Conservation (phyloP, 768 basidiomycete genomes). For the Agrocybe praecox region DNA sequence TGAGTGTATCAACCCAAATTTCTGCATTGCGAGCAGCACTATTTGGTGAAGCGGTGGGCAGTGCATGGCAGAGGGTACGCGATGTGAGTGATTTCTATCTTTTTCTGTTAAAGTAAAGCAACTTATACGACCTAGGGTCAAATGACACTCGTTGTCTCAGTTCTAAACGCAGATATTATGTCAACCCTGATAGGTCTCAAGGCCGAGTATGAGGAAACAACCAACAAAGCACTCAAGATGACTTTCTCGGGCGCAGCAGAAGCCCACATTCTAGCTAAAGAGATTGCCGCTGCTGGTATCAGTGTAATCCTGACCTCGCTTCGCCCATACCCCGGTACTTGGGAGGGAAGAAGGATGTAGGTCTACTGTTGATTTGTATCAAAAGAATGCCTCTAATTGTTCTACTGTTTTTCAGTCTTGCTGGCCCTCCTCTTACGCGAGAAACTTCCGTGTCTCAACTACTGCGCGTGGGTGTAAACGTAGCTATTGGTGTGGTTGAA, state of each 20-base stretch:
- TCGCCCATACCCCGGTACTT: constrained; percentile 66
- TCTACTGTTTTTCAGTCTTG: constrained; percentile 45
- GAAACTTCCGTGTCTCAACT: constrained; percentile 58
- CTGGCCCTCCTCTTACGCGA: constrained; percentile 71
- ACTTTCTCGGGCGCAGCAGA: constrained; percentile 63
- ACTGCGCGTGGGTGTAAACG: constrained; percentile 60
- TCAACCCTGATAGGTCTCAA: constrained; percentile 67
- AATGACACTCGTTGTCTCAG: constrained; percentile 61
- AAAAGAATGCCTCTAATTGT: not conserved
- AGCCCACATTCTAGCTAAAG: constrained; percentile 71
- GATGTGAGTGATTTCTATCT: no score
- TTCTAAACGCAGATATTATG: constrained; percentile 70
- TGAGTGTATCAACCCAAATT: constrained; percentile 70
- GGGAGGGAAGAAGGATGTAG: constrained; percentile 67
- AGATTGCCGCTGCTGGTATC: constrained; percentile 66
- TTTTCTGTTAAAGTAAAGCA: no score
- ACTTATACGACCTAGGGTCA: constrained; percentile 40
- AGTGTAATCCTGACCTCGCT: constrained; percentile 72
- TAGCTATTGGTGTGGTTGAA: constrained; percentile 60
- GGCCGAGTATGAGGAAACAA: constrained; percentile 53
- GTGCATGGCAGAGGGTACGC: no score
- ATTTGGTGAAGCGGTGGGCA: constrained; percentile 35
- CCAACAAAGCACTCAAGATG: constrained; percentile 40
- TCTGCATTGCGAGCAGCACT: constrained; percentile 52
- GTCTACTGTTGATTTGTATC: constrained; percentile 11